Evolutionary conservation across 345 rosid species (phyloP).

Genomic region (Eucalyptus leucophloia): DNA sequence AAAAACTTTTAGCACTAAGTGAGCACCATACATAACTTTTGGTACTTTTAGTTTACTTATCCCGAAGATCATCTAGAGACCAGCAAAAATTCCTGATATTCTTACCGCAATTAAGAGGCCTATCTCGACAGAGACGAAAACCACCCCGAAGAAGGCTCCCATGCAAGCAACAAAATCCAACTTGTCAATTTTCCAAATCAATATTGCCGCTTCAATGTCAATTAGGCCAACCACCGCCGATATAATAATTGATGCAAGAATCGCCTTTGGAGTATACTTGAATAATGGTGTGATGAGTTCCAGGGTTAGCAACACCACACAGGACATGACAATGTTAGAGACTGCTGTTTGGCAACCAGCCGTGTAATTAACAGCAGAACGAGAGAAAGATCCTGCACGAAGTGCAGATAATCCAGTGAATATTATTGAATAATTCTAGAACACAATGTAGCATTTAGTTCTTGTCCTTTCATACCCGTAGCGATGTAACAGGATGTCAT

Average conservation of each 20-base stretch:
- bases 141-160: constrained; percentile 81
- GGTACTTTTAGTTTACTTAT: no score
- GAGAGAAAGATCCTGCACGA: constrained; percentile 55
- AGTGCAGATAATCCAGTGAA: background rate
- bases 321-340: constrained; percentile 72
- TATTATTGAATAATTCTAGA: background rate
- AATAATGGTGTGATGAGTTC: constrained; percentile 54
- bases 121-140: constrained; percentile 51
- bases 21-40: no score
- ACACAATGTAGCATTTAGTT: background rate
- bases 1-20: no score
- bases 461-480: constrained; percentile 5
- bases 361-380: constrained; percentile 77
- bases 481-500: constrained; percentile 27
- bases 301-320: constrained; percentile 46
- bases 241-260: constrained; percentile 64
- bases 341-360: constrained; percentile 74
- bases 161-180: constrained; percentile 62
- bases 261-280: constrained; percentile 61
- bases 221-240: constrained; percentile 56
- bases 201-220: constrained; percentile 28
- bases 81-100: background rate
- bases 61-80: background rate
- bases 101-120: constrained; percentile 62
- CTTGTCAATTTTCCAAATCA: constrained; percentile 77